Conservation (phyloP, 1,284 basidiomycete genomes). For the Fomitopsis palustris region DNA sequence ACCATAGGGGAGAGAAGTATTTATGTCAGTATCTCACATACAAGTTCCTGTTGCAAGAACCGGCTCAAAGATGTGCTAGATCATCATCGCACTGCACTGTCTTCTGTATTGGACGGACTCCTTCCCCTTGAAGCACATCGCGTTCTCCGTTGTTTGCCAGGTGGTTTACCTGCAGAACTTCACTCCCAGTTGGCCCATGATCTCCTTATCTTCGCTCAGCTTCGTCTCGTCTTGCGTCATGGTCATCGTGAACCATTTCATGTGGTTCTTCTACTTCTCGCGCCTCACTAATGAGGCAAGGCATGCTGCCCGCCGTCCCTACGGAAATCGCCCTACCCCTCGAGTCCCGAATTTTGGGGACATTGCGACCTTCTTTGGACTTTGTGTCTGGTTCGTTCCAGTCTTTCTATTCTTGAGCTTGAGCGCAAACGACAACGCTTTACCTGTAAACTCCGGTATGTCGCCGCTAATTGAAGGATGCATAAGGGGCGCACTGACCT, state of each 20-base stretch:
- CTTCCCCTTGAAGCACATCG: slow-evolving; percentile 69
- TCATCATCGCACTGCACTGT: slow-evolving; percentile 72
- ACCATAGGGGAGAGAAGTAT: slow-evolving; percentile 75
- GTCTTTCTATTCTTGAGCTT: slow-evolving; percentile 90
- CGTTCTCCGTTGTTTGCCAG: slow-evolving; percentile 83
- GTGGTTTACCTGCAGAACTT: slow-evolving; percentile 90
- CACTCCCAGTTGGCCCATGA: slow-evolving; percentile 83
- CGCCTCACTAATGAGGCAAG: slow-evolving; percentile 52
- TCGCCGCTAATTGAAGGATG: background rate
- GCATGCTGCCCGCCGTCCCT: slow-evolving; percentile 41
- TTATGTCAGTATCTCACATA: slow-evolving; percentile 59
- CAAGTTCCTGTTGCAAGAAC: slow-evolving; percentile 29
- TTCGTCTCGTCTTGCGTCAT: slow-evolving; percentile 83
- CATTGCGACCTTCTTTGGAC: slow-evolving; percentile 83
- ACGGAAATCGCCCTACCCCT: slow-evolving; percentile 30
- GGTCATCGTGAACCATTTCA: slow-evolving; percentile 86
- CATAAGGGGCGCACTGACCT: background rate
- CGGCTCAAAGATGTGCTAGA: slow-evolving; percentile 28
- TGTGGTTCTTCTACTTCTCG: slow-evolving; percentile 94
- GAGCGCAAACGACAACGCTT: slow-evolving; percentile 91
- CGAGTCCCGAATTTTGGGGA: slow-evolving; percentile 74
- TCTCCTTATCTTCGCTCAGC: slow-evolving; percentile 78
- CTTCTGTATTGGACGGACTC: slow-evolving; percentile 79
- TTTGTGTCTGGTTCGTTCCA: slow-evolving; percentile 92
- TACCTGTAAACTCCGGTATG: slow-evolving; percentile 52